Conservation (phyloP, 1,139 yeast genomes). For the Hanseniaspora sp. region DNA sequence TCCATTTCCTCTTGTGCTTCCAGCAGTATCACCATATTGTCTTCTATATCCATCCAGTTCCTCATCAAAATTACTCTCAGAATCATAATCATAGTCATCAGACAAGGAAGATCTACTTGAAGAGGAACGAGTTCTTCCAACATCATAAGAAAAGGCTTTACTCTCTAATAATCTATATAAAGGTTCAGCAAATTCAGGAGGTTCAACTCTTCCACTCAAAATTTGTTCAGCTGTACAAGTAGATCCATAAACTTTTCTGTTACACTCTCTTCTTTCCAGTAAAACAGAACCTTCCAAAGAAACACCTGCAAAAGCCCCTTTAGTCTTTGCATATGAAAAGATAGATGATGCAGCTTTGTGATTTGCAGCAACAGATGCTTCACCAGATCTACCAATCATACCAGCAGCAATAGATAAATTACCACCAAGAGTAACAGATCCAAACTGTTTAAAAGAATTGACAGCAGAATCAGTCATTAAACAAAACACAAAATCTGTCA, state of each 20-base stretch:
- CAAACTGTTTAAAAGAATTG: constrained; percentile 85
- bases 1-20: constrained; percentile 27
- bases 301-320: constrained; percentile 94
- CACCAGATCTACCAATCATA: constrained; percentile 94
- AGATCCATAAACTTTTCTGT: constrained; percentile 83
- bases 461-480: constrained; percentile 81
- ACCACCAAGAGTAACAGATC: constrained; percentile 91
- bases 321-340: constrained; percentile 87
- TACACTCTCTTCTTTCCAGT: constrained; percentile 92
- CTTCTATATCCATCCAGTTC: constrained; percentile 43
- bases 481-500: constrained; percentile 92
- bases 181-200: constrained; percentile 90
- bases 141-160: constrained; percentile 57
- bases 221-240: constrained; percentile 77
- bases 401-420: constrained; percentile 97
- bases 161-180: constrained; percentile 78
- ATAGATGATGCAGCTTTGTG: constrained; percentile 80
- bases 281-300: constrained; percentile 93
- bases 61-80: constrained; percentile 36
- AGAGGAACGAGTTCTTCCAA: constrained; percentile 26
- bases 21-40: constrained; percentile 27
- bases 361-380: constrained; percentile 94
- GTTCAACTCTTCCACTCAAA: constrained; percentile 72
- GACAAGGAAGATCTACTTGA: constrained; percentile 26
- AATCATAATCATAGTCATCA: constrained; percentile 51